Conservation (phyloP, 1,284 basidiomycete species). For the Erythrobasidium hasegawianum region DNA sequence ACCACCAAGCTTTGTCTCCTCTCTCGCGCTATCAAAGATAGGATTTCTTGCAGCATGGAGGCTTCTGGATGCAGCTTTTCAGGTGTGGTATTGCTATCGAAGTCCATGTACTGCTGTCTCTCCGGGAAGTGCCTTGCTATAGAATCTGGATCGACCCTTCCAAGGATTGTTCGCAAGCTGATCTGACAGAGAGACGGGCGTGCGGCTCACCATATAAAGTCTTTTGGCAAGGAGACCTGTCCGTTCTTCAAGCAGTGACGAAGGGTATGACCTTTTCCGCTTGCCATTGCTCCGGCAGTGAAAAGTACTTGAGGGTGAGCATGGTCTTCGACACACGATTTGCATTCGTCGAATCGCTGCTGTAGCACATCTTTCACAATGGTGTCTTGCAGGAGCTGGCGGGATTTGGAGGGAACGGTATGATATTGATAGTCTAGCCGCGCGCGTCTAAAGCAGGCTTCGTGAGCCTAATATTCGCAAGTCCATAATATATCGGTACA, state of each 20-base stretch:
- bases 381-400: slow-evolving; percentile 41
- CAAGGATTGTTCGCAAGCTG: neutral
- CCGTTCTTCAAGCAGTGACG: slow-evolving; percentile 36
- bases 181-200: neutral
- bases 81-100: slow-evolving; percentile 35
- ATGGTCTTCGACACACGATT: slow-evolving; percentile 3
- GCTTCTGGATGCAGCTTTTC: slow-evolving; percentile 43
- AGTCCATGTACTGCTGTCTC: slow-evolving; percentile 40
- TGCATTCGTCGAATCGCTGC: slow-evolving; percentile 37
- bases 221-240: slow-evolving; percentile 36
- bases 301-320: slow-evolving; percentile 33
- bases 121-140: slow-evolving; percentile 42
- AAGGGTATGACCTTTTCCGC: slow-evolving; percentile 43
- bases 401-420: slow-evolving; percentile 34
- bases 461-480: neutral
- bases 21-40: slow-evolving; percentile 37
- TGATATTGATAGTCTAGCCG: slow-evolving; percentile 43
- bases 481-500: neutral
- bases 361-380: slow-evolving; percentile 38
- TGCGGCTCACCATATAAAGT: slow-evolving; percentile 42
- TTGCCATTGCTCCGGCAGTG: slow-evolving; percentile 42
- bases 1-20: slow-evolving; percentile 39
- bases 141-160: slow-evolving; percentile 44
- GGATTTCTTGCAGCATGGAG: slow-evolving; percentile 41
- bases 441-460: slow-evolving; percentile 15